Base-by-base conservation (phyloP, 106 monocot species). In the Dendrobium huoshanense region DNA sequence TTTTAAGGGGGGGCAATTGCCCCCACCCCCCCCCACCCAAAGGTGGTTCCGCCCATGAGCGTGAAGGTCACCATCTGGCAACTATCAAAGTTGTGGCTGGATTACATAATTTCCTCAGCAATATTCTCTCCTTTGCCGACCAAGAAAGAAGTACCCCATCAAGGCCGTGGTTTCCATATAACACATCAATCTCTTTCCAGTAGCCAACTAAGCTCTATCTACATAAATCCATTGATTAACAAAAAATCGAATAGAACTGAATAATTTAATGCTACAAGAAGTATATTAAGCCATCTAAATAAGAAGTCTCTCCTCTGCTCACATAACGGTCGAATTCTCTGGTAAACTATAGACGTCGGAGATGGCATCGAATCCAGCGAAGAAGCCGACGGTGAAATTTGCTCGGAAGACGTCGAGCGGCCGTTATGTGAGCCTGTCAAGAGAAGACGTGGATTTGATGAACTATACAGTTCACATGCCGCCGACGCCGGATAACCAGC, bases 401-500 rank as follows among this genome's bases (percentile, higher is more conserved):
- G 93, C 93, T 2, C 81, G 93, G 72, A 75, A 89, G 65, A 95
- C 95, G 67, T 95, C 95, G 11, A 95, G 95, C 85, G 93, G 95
- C 3, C 81, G 89, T 0, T 87, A 91, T 48, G 86, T 91, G 25
- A 91, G 87, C 84, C 87, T 93, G 55, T 86, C 93, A 8, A 83
- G 86, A 42, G 91, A 91, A 9, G 91, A 88, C 73, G 65, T 83
- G 41, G 94, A 92, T 80, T 90, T 87, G 83, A 70, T 79, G 29
- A 89, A 89, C 85, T 96, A 96, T 84, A 96, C 96, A 25, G 96
- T 96, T 80, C 82, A 88, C 77, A 90, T 96, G 90, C 96, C 96
- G 17, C 92, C 96, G 33, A 96, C 96, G 56, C 96, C 96, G 11
- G 96, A 96, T 76, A 96, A 96, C 83, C 92, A 92, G 75, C 94